Base-by-base conservation (phyloP, 2,329 filamentous ascomycete species). In the Ilyonectria destructans region DNA sequence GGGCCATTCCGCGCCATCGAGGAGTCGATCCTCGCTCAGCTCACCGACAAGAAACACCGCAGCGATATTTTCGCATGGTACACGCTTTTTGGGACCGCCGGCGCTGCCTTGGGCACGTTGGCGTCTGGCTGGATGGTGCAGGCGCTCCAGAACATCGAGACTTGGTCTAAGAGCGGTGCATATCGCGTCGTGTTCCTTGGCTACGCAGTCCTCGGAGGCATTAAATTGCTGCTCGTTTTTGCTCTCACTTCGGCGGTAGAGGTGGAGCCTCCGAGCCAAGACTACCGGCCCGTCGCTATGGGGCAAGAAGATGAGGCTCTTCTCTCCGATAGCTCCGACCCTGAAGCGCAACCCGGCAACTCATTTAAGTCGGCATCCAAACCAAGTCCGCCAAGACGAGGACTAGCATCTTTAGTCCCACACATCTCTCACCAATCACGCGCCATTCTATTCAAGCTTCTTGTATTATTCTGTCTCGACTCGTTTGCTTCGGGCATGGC, bases 51-150 rank as follows among this genome's bases (percentile, higher is more conserved):
- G 51, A 19, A 54, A 17, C n/a, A 81, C 3, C 79, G 88, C 51
- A 83, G 85, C 64, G 88, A 91, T 73, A 82, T 91, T 31, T 91
- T 88, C 68, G 89, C 89, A 4, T 91, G 89, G 89, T 91, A 91
- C 72, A 86, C 82, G 6, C 81, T 91, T 7, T 77, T 84, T 1
- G 91, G 91, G 3, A 86, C 85, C 0, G 86, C 88, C 0, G 91
- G 91, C 0, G 85, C 87, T 0, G 90, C 91, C 0, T 82, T 87
- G 17, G 91, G 91, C 1, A 86, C 89, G 67, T 80, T 90, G 51
- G 80, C 82, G 0, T 86, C 87, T 62, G 91, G 91, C 2, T 91
- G 89, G 88, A 76, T 85, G 3, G 84, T 92, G 5, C 84, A 88
- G 49, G 76, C 82, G 4, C 79, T 92, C 33, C 82, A 85, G 23